Evolutionary conservation across 1,139 yeast genomes (phyloP).

Genomic region (Taphrina betulina): DNA sequence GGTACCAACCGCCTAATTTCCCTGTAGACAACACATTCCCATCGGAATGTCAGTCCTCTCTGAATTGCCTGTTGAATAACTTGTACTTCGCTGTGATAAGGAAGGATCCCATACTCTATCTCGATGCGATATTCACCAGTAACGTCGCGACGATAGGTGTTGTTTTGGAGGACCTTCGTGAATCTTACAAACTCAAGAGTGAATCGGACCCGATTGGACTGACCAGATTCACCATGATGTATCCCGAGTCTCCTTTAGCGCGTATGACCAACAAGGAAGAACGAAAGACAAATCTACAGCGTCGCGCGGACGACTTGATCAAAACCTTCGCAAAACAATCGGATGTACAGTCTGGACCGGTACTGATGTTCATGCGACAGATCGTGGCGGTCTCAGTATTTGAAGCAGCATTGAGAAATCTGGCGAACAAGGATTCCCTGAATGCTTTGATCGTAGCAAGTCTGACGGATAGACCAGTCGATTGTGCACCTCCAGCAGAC

Average conservation of each 20-base stretch:
- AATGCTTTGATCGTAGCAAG: conserved; percentile 6
- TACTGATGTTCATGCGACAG: conserved; percentile 5
- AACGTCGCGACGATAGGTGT: conserved; percentile 16
- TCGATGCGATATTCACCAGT: conserved; percentile 13
- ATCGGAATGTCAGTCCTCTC: background rate
- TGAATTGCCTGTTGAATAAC: background rate
- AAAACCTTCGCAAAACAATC: background rate
- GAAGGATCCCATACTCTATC: conserved; percentile 9
- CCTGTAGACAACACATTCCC: conserved; percentile 13
- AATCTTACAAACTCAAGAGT: conserved; percentile 1
- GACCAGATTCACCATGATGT: background rate
- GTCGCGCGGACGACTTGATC: conserved; percentile 7
- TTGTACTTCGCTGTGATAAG: conserved; percentile 5
- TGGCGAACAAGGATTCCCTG: conserved; percentile 12
- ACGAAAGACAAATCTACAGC: background rate
- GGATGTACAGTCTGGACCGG: conserved; percentile 9
- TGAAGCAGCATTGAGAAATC: background rate
- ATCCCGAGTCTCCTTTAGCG: conserved; percentile 4
- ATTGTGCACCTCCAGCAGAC: background rate
- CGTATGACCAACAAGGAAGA: conserved; percentile 6
- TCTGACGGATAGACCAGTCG: background rate
- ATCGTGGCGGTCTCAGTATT: conserved; percentile 4
- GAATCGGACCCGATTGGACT: background rate
- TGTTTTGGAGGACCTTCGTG: conserved; percentile 10
- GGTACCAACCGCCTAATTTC: conserved; percentile 24